Base-by-base conservation (phyloP, 176 grass and related monocot species). In the Canna indica region DNA sequence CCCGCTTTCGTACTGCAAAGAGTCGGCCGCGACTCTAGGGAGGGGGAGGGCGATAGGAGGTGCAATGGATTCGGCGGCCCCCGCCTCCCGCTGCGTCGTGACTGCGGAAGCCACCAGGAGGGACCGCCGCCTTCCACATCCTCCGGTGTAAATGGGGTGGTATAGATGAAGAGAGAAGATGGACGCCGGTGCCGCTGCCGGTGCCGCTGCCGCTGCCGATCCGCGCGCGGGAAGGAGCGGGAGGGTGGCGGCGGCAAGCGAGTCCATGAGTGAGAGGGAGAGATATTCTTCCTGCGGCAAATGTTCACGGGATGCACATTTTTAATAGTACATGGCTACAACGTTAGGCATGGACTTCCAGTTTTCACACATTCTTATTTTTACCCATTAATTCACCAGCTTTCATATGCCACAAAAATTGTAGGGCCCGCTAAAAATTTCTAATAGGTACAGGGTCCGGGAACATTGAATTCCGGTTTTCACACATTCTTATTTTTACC, bases 1-100 rank as follows among this genome's bases (percentile, higher is more conserved):
- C 44, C 94, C 94, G 84, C 86, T 93, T 26, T 50, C 73, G 27
- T 72, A 73, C 78, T 93, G 80, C 58, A 99, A 73, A 36, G 94
- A 93, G 73, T 99, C 86, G 30, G 89, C 74, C 52, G 33, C 27
- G 26, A 77, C 82, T 78, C 72, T 91, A 75, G 81, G 71, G 45
- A 92, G 42, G 10, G 73, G 69, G 50, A 65, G 28, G 25, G 44
- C n/a, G 15, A 48, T 7, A 3, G 0, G 10, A 28, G 56, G 26
- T 10, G 20, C 22, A 6, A 3, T 12, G 18, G 80, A 50, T 34
- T 52, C 71, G 26, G 81, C 2, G 2, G 80, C 75, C 29, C 46
- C 73, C 33, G 47, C 65, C 30, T 54, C 52, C 15, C 54, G 69
- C 57, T 68, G 78, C 17, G 67, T 41, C 36, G 81, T 67, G 46